Conservation (phyloP, 2,329 filamentous ascomycete genomes). For the Trichophyton schoenleinii region DNA sequence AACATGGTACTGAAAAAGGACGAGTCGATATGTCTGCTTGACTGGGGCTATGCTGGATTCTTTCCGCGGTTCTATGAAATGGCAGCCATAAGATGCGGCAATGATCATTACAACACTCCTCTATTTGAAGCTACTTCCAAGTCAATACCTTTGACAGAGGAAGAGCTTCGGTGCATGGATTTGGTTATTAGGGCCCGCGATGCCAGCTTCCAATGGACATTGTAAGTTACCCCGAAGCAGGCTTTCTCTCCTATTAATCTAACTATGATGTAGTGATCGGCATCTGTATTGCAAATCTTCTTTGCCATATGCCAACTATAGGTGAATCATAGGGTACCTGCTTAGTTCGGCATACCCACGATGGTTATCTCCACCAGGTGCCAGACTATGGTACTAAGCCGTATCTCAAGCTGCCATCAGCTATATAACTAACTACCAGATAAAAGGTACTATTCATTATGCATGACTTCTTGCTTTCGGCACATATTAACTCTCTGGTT, state of each 20-base stretch:
- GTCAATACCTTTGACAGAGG: conserved; percentile 14
- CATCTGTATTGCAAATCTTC: background rate
- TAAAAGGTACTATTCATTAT: no score
- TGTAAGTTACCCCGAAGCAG: background rate
- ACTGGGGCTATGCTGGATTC: conserved; percentile 18
- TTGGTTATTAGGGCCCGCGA: conserved; percentile 11
- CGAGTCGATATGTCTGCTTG: conserved; percentile 16
- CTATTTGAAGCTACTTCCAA: conserved; percentile 9
- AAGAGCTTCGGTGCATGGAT: conserved; percentile 15
- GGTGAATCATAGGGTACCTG: background rate
- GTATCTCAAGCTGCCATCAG: no score
- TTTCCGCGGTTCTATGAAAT: conserved; percentile 18
- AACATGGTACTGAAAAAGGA: conserved; percentile 20
- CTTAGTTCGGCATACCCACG: background rate
- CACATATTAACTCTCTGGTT: no score
- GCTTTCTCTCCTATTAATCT: background rate
- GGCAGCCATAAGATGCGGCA: conserved; percentile 13
- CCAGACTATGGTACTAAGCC: no score
- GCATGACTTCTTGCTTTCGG: no score
- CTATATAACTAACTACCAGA: no score
- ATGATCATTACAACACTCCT: conserved; percentile 14
- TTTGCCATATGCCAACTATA: background rate
- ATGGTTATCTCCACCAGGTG: no score
- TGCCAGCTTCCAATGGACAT: conserved; percentile 3
- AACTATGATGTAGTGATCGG: background rate